These are phyloP conservation scores for Asterochloris sp. DNA, from an alignment of 139 green algal species.

Conservation along the genomic window DNA sequence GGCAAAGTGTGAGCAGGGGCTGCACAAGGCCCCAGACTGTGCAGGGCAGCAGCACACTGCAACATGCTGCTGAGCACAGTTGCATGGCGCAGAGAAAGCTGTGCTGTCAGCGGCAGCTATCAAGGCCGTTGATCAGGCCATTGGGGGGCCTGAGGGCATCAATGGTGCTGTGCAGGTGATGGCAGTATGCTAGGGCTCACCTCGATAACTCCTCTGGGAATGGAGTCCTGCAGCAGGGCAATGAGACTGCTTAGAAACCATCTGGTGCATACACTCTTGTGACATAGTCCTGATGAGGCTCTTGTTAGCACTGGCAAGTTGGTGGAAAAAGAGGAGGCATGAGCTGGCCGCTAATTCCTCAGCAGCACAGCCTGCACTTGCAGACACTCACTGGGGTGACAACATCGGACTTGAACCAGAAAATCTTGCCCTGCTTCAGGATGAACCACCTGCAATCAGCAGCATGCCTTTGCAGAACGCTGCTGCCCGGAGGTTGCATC, in stretches of 20 bases:
- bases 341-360: neutral
- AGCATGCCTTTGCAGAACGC: neutral
- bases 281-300: no score
- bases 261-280: no score
- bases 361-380: constrained; percentile 8
- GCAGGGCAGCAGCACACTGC: no score
- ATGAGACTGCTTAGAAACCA: no score
- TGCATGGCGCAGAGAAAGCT: neutral
- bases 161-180: no score
- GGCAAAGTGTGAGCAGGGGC: no score
- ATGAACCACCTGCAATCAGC: constrained; percentile 87
- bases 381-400: constrained; percentile 62
- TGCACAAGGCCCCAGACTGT: no score
- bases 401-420: constrained; percentile 96
- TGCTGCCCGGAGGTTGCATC: neutral
- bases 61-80: neutral
- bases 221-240: constrained; percentile 51
- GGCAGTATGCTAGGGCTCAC: constrained; percentile 27
- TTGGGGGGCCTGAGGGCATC: no score
- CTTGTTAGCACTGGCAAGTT: neutral
- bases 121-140: no score
- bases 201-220: constrained; percentile 91
- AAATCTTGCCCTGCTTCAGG: constrained; percentile 97
- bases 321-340: neutral
- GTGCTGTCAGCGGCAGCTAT: no score